Evolutionary conservation across 176 grass and related monocot genomes (phyloP), one percentile per base, ranked within the genome.

Genomic region (Stipa capillata): DNA sequence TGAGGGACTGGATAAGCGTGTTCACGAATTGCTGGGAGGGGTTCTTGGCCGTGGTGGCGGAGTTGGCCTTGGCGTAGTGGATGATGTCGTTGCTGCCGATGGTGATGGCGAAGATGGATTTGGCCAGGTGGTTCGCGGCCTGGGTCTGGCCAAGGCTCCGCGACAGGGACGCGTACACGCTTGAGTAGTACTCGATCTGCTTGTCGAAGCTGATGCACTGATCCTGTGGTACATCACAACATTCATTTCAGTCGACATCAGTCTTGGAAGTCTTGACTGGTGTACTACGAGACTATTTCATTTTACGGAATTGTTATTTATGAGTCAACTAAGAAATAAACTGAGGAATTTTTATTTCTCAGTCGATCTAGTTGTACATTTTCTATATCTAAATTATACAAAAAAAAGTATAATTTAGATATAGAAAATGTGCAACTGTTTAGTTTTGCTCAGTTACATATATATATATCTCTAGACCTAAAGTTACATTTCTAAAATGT

Each of bases 31-130:
- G 84, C 35, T 94, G 87, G 3, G 74, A 21, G 7, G 91, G 58
- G 2, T 14, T 84, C 18, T 8, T 33, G 62, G 70, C 65, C 52
- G 65, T 79, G 50, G 32, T 33, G 34, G 53, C 56, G 0, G 89
- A 35, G 73, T 27, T 78, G 44, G 76, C 84, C 69, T 67, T 94
- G 35, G 68, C 89, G 81, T 97, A 97, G 57, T 86, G 79, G 50
- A 92, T 72, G n/a, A 97, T 83, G 53, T 97, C 94, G 72, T 97
- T 97, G 89, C 94, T 97, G 65, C 94, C 91, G 65, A 97, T 90
- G 36, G 93, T 82, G 70, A 97, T 49, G 67, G 54, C 70, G 52
- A 97, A 97, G 81, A 97, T 67, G 64, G 94, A 97, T 32, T 69
- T 92, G 39, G 87, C 54, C 0, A 97, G 79, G 77, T 92, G 94